phyloP scores from a whole-genome alignment of 768 basidiomycete species.

The Baorangia bicolor region DNA sequence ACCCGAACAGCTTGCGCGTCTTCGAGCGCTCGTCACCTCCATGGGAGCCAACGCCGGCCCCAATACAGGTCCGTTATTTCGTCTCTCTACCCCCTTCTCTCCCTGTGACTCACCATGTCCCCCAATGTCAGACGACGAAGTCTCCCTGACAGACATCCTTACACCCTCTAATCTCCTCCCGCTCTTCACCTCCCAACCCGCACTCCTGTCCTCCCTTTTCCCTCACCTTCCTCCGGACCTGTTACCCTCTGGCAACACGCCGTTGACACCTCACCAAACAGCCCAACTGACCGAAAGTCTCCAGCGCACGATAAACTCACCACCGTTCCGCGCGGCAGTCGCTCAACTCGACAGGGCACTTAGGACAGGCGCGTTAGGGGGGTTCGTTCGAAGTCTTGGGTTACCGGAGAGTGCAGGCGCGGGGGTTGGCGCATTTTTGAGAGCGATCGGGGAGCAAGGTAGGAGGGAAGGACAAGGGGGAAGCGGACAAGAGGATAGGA shows the following conservation, averaged over 20 bases:
- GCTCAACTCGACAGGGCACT: conserved; percentile 82
- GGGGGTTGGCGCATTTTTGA: conserved; percentile 75
- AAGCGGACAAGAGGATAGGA: conserved; percentile 44
- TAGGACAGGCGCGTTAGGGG: conserved; percentile 73
- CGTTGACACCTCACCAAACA: conserved; percentile 24
- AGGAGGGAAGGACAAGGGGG: conserved; percentile 41
- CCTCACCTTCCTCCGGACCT: conserved; percentile 75
- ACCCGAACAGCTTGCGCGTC: conserved; percentile 65
- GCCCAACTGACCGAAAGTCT: conserved; percentile 49
- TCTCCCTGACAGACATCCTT: conserved; percentile 73
- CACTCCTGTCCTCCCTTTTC: conserved; percentile 66
- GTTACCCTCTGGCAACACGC: conserved; percentile 65
- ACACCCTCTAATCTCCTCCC: conserved; percentile 71
- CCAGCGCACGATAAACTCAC: conserved; percentile 73
- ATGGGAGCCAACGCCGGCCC: conserved; percentile 37
- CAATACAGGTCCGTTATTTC: conserved; percentile 11
- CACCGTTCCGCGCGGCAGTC: conserved; percentile 81
- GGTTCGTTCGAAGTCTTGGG: conserved; percentile 74
- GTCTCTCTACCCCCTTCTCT: not conserved
- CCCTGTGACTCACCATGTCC: conserved; percentile 5
- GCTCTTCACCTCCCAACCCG: conserved; percentile 68
- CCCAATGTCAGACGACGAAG: conserved; percentile 38
- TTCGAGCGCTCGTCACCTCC: conserved; percentile 53
- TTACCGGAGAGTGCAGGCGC: conserved; percentile 83
- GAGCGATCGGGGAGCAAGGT: conserved; percentile 77